Base-by-base conservation (phyloP, 2,329 filamentous ascomycete species). In the Xylaria sp. region DNA sequence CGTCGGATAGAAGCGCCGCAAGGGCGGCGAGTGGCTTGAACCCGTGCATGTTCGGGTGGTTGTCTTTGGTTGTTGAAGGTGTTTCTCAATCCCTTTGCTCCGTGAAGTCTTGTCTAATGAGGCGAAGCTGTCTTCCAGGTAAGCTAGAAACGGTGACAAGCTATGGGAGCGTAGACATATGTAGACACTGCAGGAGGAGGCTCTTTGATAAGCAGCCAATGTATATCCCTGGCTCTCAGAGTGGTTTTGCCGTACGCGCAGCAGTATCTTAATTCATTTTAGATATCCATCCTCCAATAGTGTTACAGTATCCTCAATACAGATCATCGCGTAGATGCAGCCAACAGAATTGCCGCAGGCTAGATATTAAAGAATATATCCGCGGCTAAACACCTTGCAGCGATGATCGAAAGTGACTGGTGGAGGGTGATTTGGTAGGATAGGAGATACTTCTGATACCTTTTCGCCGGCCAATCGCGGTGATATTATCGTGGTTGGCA, bases 1-100 rank as follows among this genome's bases (percentile, higher is more conserved):
- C 39, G 15, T 64, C 62, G n/a, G 15, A 41, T 51, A 74, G 68
- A 61, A 73, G 72, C 66, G 72, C 76, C 69, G 72, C 76, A 48
- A 73, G 70, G 1, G 73, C 75, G 34, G 72, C 41, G 15, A 64
- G n/a, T 12, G 52, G 18, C 28, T 23, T 37, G 9, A 64, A 15
- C 37, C 41, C 52, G 8, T 64, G 31, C 61, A 64, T 64, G 4
- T 55, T 55, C 8, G 15, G n/a, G 15, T 8, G 13, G 5, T 28
- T 10, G 51, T 37, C 9, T 18, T 18, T 23, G 20, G 37, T 28
- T 48, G n/a, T 8, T 34, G 1, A 20, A 34, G 18, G 3, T 12
- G 28, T 55, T 8, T 34, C 28, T 34, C n/a, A 12, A 12, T 48
- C 39, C 5, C n/a, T 46, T 37, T 7, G n/a, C 39, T 34, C 13